phyloP scores from a whole-genome alignment of 202 grass and related monocot genomes.

The Schoenoplectus tabernaemontani region DNA sequence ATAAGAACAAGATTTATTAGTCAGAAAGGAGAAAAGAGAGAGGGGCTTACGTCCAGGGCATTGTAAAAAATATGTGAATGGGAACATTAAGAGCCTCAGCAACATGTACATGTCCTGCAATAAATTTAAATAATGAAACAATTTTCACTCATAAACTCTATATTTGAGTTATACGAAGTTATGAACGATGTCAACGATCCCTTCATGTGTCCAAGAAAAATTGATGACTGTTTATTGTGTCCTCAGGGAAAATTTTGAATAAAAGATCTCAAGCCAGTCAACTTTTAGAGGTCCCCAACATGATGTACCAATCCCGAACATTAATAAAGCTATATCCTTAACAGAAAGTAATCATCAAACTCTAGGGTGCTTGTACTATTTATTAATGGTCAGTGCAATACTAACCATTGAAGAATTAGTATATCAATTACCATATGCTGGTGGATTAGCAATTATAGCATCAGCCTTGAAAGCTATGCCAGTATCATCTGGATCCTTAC shows the following conservation, averaged over 20 bases:
- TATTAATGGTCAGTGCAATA: background rate
- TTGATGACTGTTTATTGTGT: background rate
- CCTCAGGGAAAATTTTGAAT: background rate
- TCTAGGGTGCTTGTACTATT: background rate
- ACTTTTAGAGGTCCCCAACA: background rate
- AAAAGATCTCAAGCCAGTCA: background rate
- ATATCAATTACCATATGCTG: constrained; percentile 52
- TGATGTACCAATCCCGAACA: background rate
- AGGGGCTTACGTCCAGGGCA: constrained; percentile 63
- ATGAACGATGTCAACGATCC: background rate
- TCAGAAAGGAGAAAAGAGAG: background rate
- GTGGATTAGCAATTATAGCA: constrained; percentile 77
- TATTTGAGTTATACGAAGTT: constrained; percentile 1
- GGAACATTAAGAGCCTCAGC: constrained; percentile 68
- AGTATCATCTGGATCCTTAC: constrained; percentile 58
- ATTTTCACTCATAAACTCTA: constrained; percentile 2
- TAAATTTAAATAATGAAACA: constrained; percentile 24
- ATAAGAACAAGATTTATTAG: background rate
- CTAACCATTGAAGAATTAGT: background rate
- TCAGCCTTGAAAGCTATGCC: constrained; percentile 50
- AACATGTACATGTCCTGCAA: constrained; percentile 63
- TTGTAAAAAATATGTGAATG: constrained; percentile 85
- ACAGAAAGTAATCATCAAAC: background rate
- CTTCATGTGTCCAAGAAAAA: background rate
- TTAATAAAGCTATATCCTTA: background rate